Evolutionary conservation across 2,329 filamentous ascomycete genomes (phyloP).

Genomic region (Byssoonygena ceratinophila): DNA sequence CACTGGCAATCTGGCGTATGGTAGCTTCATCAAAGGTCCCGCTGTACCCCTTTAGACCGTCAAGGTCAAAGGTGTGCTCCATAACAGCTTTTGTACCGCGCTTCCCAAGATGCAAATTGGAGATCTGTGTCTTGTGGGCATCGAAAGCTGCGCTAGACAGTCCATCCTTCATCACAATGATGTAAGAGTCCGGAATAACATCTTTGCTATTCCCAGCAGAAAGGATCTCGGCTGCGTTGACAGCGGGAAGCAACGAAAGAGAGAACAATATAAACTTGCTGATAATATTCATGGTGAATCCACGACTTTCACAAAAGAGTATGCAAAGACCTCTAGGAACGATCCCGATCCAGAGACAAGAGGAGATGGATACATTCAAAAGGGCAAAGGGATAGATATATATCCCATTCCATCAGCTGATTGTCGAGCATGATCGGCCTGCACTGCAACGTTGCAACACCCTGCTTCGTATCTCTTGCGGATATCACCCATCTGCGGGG

Average conservation of each 20-base stretch:
- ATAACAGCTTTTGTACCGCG: background rate
- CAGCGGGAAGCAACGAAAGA: conserved; percentile 7
- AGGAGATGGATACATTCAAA: background rate
- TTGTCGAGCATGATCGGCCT: background rate
- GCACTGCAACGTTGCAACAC: conserved; percentile 8
- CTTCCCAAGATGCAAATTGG: background rate
- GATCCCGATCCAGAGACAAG: background rate
- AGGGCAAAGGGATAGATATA: background rate
- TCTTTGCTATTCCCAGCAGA: background rate
- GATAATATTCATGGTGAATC: conserved; percentile 7
- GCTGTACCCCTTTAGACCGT: conserved; percentile 11
- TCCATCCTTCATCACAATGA: conserved; percentile 14
- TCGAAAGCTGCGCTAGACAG: conserved; percentile 5
- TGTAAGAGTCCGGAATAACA: conserved; percentile 13
- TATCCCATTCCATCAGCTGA: background rate
- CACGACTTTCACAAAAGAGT: background rate
- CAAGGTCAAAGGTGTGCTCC: conserved; percentile 9
- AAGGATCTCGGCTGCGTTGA: conserved; percentile 12
- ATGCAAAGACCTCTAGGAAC: background rate
- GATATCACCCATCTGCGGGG: background rate
- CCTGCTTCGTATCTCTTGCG: conserved; percentile 1
- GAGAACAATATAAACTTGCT: conserved; percentile 1
- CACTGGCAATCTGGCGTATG: conserved; percentile 9
- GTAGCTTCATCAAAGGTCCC: conserved; percentile 13
- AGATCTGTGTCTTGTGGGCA: conserved; percentile 6